Evolutionary conservation across 2,329 filamentous ascomycete genomes (phyloP).

Genomic region (Amylocarpus encephaloides): DNA sequence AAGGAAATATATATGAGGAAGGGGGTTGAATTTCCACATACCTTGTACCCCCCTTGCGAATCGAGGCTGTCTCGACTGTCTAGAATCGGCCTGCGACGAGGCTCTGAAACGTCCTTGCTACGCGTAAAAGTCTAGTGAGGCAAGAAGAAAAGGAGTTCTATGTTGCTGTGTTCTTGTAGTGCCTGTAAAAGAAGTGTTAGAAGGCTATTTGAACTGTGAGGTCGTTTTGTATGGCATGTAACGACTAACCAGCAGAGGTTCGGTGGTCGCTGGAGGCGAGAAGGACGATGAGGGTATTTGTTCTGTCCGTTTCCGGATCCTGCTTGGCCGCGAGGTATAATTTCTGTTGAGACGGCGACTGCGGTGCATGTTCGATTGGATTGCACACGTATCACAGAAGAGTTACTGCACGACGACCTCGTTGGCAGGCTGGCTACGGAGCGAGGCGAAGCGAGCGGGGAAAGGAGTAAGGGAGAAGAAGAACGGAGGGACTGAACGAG

Average conservation of each 20-base stretch:
- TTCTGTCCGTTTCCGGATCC: slow-evolving; percentile 4
- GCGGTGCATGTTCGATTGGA: slow-evolving; percentile 1
- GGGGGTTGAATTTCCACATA: not conserved
- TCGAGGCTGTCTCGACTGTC: not conserved
- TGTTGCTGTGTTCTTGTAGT: not conserved
- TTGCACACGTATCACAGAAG: slow-evolving; percentile 2
- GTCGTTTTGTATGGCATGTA: not conserved
- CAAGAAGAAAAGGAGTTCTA: not conserved
- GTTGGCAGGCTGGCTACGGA: not conserved
- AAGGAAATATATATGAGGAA: not conserved
- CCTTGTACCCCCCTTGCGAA: not conserved
- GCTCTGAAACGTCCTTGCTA: not conserved
- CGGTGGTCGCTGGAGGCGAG: not conserved
- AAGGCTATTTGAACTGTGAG: not conserved
- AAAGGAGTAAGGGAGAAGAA: not conserved
- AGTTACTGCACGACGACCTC: not conserved
- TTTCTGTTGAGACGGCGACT: not conserved
- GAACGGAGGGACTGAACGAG: not conserved
- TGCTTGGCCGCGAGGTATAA: slow-evolving; percentile 4
- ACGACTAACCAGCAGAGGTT: not conserved
- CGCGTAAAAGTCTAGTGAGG: not conserved
- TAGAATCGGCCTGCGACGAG: not conserved
- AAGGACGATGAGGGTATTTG: not conserved
- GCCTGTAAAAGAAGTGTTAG: not conserved
- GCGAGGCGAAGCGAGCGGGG: not conserved